Percentiles rank a stretch among this genome's conserved stretches.
These are phyloP conservation scores for Ganoderma sinense DNA, from an alignment of 1,284 basidiomycete species.

Conservation along the genomic window DNA sequence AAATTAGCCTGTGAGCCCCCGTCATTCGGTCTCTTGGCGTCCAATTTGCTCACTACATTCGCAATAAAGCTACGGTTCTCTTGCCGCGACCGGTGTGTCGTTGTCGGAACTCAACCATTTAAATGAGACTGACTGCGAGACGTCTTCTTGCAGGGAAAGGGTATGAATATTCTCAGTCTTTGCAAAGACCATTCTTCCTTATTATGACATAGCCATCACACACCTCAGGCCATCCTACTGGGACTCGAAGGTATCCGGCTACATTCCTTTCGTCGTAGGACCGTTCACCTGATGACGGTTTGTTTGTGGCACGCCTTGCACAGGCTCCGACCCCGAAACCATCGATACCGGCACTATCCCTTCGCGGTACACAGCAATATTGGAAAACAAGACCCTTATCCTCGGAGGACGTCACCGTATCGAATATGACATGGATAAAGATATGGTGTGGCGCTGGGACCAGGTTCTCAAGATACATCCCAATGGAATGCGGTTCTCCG, in stretches of 20 bases:
- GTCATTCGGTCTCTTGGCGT: not conserved
- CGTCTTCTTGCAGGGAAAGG: constrained; percentile 71
- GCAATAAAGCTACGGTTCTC: constrained; percentile 69
- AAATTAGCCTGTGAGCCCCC: constrained; percentile 79
- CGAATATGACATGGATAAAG: constrained; percentile 85
- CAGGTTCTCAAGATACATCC: constrained; percentile 83
- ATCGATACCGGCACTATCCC: constrained; percentile 85
- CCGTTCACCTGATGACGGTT: not conserved
- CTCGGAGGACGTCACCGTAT: constrained; percentile 82
- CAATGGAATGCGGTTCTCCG: constrained; percentile 93
- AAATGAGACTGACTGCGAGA: not conserved
- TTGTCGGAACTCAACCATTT: constrained; percentile 6
- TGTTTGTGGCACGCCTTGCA: not conserved
- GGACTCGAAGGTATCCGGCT: constrained; percentile 79
- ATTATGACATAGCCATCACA: constrained; percentile 76
- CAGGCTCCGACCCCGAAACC: constrained; percentile 84
- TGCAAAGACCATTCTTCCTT: not conserved
- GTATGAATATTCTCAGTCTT: constrained; percentile 45
- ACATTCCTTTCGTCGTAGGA: not conserved
- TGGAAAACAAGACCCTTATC: constrained; percentile 68
- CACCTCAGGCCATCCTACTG: constrained; percentile 91
- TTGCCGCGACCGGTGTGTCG: constrained; percentile 77
- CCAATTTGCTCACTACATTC: not conserved
- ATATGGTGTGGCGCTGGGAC: constrained; percentile 94
- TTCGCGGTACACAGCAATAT: constrained; percentile 76